These are phyloP conservation scores for Ophiostoma fasciatum DNA, from an alignment of 2,329 filamentous ascomycete genomes.

Conservation along the genomic window DNA sequence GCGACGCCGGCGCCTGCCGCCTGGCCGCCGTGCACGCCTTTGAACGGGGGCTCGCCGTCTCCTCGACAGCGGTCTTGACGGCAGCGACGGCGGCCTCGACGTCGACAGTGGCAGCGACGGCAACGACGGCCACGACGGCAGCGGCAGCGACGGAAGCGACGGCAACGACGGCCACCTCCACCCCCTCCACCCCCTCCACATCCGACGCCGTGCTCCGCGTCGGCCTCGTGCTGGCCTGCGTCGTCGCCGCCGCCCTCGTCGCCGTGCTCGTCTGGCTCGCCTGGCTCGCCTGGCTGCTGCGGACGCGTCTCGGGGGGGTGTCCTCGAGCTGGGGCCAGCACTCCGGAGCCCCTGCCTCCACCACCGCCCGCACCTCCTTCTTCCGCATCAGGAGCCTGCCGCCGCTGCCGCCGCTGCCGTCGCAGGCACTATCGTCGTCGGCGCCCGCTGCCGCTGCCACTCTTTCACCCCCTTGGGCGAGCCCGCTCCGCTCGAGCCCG, in stretches of 20 bases:
- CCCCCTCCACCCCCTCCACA: neutral
- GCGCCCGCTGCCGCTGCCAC: neutral
- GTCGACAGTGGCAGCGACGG: neutral
- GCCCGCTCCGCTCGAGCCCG: no score
- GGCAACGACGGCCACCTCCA: neutral
- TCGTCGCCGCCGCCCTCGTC: neutral
- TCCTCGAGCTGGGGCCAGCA: neutral
- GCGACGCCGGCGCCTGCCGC: neutral
- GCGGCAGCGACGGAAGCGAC: no score
- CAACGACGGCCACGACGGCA: neutral
- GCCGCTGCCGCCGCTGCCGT: neutral
- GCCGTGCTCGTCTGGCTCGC: no score
- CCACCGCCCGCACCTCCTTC: neutral
- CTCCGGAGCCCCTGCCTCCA: neutral
- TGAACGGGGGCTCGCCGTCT: no score
- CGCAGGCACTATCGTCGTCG: neutral
- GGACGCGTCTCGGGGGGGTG: neutral
- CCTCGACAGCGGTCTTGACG: neutral
- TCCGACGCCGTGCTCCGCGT: neutral
- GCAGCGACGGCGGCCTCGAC: neutral
- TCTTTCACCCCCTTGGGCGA: no score
- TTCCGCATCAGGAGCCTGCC: constrained; percentile 3
- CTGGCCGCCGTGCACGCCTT: neutral
- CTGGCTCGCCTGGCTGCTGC: neutral
- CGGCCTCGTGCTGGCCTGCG: constrained; percentile 1